Conservation (phyloP, 345 rosid species). For the Syzygium jambos region DNA sequence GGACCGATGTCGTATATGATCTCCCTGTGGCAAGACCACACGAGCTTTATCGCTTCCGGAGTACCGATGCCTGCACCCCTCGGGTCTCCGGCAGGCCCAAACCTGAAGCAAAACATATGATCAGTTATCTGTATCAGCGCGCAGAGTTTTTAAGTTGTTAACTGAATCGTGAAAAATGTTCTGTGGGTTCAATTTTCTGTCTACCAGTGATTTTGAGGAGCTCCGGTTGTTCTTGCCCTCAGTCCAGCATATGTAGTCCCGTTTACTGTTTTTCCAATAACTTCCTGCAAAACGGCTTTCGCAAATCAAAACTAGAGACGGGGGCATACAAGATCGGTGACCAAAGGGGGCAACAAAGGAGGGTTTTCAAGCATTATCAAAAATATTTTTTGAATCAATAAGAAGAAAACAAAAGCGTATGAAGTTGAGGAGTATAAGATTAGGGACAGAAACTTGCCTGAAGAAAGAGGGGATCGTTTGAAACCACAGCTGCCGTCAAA, state of each 20-base stretch:
- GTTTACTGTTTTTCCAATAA: slow-evolving; percentile 80
- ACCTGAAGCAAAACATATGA: slow-evolving; percentile 38
- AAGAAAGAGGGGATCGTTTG: slow-evolving; percentile 75
- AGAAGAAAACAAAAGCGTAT: not conserved
- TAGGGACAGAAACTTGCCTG: slow-evolving; percentile 43
- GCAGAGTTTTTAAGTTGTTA: not conserved
- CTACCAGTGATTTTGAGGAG: slow-evolving; percentile 98
- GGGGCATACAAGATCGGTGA: not conserved
- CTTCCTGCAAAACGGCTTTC: slow-evolving; percentile 42
- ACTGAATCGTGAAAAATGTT: not conserved
- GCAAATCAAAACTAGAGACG: not conserved
- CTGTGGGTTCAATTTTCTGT: not conserved
- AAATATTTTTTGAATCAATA: not conserved
- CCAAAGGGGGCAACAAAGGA: not conserved
- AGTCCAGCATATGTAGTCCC: slow-evolving; percentile 96
- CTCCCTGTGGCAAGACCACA: slow-evolving; percentile 98
- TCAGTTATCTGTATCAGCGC: not conserved
- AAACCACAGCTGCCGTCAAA: slow-evolving; percentile 92
- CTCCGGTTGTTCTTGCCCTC: slow-evolving; percentile 96
- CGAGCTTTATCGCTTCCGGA: slow-evolving; percentile 94
- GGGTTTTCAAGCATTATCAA: not conserved
- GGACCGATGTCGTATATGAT: slow-evolving; percentile 89
- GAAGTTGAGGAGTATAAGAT: not conserved
- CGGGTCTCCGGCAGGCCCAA: slow-evolving; percentile 98
- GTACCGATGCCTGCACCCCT: slow-evolving; percentile 99